phyloP scores from a whole-genome alignment of 371 early-diverging fungal genomes.

The Actinomortierella ambigua region DNA sequence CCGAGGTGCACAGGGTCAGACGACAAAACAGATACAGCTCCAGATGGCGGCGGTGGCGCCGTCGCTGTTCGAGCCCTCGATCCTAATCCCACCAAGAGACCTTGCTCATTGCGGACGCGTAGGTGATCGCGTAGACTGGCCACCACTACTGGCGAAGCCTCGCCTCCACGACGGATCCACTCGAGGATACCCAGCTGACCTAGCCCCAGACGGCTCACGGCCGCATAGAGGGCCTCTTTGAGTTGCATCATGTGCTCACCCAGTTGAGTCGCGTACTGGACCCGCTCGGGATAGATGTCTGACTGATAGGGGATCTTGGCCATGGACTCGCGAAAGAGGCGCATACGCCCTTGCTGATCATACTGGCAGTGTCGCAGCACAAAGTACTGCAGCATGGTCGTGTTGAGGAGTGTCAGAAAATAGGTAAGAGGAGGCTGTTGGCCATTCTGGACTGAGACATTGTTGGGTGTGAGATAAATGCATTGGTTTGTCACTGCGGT shows the following conservation, averaged over 20 bases:
- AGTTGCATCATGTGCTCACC: conserved; percentile 32
- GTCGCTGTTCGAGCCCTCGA: neutral
- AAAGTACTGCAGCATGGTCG: conserved; percentile 60
- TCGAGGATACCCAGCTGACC: conserved; percentile 28
- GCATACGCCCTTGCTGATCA: conserved; percentile 67
- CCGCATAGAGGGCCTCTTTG: conserved; percentile 27
- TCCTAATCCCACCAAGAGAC: no score
- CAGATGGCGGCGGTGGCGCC: neutral
- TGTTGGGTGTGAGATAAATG: conserved; percentile 61
- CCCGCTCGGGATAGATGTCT: conserved; percentile 31
- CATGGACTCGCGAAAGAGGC: conserved; percentile 66
- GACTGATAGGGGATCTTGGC: conserved; percentile 67
- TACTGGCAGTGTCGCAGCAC: conserved; percentile 58
- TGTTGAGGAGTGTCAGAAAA: conserved; percentile 62
- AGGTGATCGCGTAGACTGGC: conserved; percentile 12
- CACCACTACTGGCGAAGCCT: conserved; percentile 22
- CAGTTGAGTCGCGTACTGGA: conserved; percentile 24
- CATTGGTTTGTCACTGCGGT: conserved; percentile 61
- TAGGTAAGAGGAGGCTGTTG: conserved; percentile 44
- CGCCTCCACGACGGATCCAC: conserved; percentile 39
- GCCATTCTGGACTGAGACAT: conserved; percentile 12
- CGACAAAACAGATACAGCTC: neutral
- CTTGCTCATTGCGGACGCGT: no score
- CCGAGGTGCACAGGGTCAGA: neutral
- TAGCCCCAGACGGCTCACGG: neutral